Percentiles rank a stretch among this genome's conserved stretches.
These are phyloP conservation scores for Xylariaceae sp. DNA, from an alignment of 2,329 filamentous ascomycete genomes.

Conservation along the genomic window DNA sequence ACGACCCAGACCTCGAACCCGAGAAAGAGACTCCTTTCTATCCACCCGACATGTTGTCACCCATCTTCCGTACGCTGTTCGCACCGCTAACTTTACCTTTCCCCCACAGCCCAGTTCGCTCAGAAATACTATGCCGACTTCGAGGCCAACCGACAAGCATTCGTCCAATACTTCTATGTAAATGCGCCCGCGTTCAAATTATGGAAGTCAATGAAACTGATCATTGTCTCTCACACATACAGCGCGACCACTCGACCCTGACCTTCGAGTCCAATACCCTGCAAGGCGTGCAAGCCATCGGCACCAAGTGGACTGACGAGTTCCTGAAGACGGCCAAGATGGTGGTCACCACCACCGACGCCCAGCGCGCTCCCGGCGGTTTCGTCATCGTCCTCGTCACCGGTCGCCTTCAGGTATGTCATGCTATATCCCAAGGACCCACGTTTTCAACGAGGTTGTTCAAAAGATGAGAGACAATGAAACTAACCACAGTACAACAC, in stretches of 20 bases:
- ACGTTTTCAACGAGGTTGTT: constrained; percentile 10
- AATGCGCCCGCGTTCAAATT: constrained; percentile 8
- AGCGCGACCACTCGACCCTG: constrained; percentile 85
- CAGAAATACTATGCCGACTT: constrained; percentile 18
- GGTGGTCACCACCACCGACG: constrained; percentile 71
- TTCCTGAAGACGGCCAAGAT: constrained; percentile 18
- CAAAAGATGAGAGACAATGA: too few relatives aligned
- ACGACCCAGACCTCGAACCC: too few relatives aligned
- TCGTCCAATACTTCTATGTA: constrained; percentile 21
- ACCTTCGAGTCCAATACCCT: constrained; percentile 77
- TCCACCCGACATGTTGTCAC: too few relatives aligned
- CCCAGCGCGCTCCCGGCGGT: constrained; percentile 68
- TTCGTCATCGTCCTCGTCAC: constrained; percentile 85
- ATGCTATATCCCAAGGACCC: not conserved
- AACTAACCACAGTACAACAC: too few relatives aligned
- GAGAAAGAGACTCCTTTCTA: too few relatives aligned
- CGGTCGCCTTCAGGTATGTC: constrained; percentile 57
- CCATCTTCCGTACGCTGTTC: too few relatives aligned
- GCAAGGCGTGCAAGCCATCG: constrained; percentile 62
- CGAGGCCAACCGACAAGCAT: constrained; percentile 10
- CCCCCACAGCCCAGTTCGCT: constrained; percentile 15
- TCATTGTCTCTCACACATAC: too few relatives aligned
- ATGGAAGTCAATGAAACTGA: too few relatives aligned
- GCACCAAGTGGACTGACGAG: constrained; percentile 68
- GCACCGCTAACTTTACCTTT: too few relatives aligned